Evolutionary conservation across 257 asterid species (phyloP).

Genomic region (Solanum chilense): DNA sequence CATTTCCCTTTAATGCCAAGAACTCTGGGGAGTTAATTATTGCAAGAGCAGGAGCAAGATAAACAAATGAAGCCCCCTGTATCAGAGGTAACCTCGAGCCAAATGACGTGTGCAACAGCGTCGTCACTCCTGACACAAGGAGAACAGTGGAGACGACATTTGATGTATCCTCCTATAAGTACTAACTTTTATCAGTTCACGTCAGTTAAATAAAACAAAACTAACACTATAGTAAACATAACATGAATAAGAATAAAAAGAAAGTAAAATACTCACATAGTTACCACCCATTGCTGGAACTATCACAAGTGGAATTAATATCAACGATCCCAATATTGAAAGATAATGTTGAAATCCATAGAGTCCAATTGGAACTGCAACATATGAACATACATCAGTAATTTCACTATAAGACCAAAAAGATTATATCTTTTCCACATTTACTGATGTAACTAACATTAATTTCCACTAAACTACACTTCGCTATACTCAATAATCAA

Average conservation of each 20-base stretch:
- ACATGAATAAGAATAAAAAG: constrained; percentile 5
- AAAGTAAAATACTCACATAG: constrained; percentile 67
- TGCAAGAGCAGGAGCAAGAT: constrained; percentile 95
- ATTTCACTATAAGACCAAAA: background rate
- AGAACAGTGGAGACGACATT: constrained; percentile 89
- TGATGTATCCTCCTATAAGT: constrained; percentile 80
- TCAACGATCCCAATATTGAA: constrained; percentile 87
- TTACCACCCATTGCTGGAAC: constrained; percentile 99
- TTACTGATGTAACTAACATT: background rate
- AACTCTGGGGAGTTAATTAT: constrained; percentile 88
- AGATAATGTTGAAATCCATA: constrained; percentile 93
- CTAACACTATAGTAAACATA: background rate
- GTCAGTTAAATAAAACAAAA: background rate
- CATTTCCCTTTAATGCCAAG: constrained; percentile 75
- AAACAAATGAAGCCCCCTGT: constrained; percentile 97
- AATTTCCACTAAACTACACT: background rate
- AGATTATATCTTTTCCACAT: background rate
- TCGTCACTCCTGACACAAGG: constrained; percentile 81
- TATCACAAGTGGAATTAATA: constrained; percentile 84
- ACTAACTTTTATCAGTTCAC: constrained; percentile 9
- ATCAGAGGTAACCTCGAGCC: constrained; percentile 96
- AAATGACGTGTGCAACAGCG: constrained; percentile 75
- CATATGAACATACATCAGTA: background rate
- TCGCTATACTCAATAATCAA: background rate
- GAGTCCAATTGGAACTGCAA: constrained; percentile 91